Conservation (phyloP, 2,329 filamentous ascomycete genomes). For the Monosporascus sp. region DNA sequence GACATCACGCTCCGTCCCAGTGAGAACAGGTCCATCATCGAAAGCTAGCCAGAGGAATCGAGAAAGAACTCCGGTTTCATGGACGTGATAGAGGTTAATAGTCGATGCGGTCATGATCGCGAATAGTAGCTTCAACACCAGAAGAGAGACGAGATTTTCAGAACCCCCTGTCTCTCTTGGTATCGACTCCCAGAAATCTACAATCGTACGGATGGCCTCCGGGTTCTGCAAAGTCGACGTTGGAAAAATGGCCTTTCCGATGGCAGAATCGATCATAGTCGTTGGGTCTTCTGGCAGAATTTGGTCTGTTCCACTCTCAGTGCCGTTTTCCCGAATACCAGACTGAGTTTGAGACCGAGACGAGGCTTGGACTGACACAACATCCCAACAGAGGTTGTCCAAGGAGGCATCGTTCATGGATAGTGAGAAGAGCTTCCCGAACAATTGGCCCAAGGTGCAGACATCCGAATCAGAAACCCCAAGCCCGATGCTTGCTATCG, state of each 20-base stretch:
- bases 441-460: slow-evolving; percentile 67
- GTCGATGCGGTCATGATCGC: slow-evolving; percentile 57
- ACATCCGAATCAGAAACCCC: slow-evolving; percentile 62
- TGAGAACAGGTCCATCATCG: slow-evolving; percentile 43
- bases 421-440: slow-evolving; percentile 78
- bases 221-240: slow-evolving; percentile 53
- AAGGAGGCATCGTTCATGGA: slow-evolving; percentile 73
- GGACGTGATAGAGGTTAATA: slow-evolving; percentile 66
- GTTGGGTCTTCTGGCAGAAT: slow-evolving; percentile 1
- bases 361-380: slow-evolving; percentile 10
- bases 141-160: slow-evolving; percentile 52
- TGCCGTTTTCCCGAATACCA: slow-evolving; percentile 14
- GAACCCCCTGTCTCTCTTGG: slow-evolving; percentile 40
- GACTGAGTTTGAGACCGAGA: slow-evolving; percentile 8
- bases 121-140: slow-evolving; percentile 61
- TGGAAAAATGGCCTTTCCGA: slow-evolving; percentile 45
- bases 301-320: not conserved
- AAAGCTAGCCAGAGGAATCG: slow-evolving; percentile 62
- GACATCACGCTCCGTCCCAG: slow-evolving; percentile 50
- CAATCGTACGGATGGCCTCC: slow-evolving; percentile 58
- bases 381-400: slow-evolving; percentile 58
- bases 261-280: slow-evolving; percentile 28
- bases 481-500: slow-evolving; percentile 62
- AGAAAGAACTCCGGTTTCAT: slow-evolving; percentile 66
- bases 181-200: slow-evolving; percentile 61